Conservation (phyloP, 2,329 filamentous ascomycete species). For the Sporothrix pallida region DNA sequence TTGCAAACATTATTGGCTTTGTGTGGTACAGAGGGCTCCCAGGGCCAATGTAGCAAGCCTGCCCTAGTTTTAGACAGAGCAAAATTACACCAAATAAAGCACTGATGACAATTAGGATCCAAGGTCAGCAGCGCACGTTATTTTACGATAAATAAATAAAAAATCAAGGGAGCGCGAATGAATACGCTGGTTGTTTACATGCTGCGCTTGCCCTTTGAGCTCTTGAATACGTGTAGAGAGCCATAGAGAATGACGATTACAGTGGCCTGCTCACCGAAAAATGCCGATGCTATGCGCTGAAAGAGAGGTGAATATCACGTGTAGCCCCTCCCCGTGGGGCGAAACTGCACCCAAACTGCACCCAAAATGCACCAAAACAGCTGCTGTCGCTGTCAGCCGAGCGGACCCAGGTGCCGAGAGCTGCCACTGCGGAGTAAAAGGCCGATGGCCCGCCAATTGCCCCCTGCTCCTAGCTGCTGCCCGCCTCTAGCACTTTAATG, state of each 20-base stretch:
- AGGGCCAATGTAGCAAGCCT: not conserved
- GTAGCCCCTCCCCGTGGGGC: conserved; percentile 27
- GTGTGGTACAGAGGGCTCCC: not conserved
- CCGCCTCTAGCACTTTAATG: not conserved
- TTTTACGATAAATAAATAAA: not conserved
- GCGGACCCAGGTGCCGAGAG: conserved; percentile 4
- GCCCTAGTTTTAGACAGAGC: not conserved
- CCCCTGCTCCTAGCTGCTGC: not conserved
- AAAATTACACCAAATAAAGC: not conserved
- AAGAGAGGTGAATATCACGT: conserved; percentile 26
- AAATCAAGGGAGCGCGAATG: too few species aligned
- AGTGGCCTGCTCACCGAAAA: not conserved
- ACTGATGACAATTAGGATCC: not conserved
- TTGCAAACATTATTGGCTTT: too few species aligned
- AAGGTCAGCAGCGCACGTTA: not conserved
- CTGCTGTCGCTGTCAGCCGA: not conserved
- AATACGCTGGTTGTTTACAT: too few species aligned
- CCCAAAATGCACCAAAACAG: not conserved
- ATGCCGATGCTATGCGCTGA: conserved; percentile 29
- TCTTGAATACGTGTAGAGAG: not conserved
- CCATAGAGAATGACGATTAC: not conserved
- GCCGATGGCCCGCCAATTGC: not conserved
- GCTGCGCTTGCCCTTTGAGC: too few species aligned
- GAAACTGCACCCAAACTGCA: not conserved
- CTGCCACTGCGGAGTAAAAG: conserved; percentile 17